phyloP scores from a whole-genome alignment of 257 asterid genomes.

The Ocimum tenuiflorum region DNA sequence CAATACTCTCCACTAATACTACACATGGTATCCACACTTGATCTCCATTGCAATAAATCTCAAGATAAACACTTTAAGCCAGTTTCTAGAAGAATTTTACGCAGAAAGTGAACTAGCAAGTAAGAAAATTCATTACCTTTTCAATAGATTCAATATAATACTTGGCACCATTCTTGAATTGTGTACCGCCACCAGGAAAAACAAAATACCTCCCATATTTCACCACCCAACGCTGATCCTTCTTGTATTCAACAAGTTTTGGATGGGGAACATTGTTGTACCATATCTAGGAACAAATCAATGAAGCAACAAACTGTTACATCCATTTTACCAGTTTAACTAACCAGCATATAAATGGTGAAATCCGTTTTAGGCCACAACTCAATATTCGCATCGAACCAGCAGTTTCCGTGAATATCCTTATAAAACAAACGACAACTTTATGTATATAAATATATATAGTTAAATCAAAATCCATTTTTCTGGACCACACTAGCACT shows the following conservation, averaged over 20 bases:
- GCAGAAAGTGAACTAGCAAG: slow-evolving; percentile 7
- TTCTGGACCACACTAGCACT: neutral
- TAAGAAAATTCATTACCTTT: slow-evolving; percentile 37
- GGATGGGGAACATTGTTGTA: slow-evolving; percentile 92
- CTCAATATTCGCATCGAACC: neutral
- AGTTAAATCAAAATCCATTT: neutral
- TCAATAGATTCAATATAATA: slow-evolving; percentile 51
- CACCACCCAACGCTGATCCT: slow-evolving; percentile 82
- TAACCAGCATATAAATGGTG: slow-evolving; percentile 3
- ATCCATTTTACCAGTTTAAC: neutral
- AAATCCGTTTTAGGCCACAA: slow-evolving; percentile 3
- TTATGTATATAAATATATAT: too few relatives aligned
- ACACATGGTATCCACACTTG: neutral
- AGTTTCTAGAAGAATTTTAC: neutral
- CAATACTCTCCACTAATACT: neutral
- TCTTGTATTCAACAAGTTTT: slow-evolving; percentile 93
- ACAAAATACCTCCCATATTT: slow-evolving; percentile 58
- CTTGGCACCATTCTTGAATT: slow-evolving; percentile 72
- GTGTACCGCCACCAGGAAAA: slow-evolving; percentile 98
- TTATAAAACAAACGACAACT: neutral
- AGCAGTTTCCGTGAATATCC: neutral
- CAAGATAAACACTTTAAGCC: neutral
- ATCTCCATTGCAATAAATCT: neutral
- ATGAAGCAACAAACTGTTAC: slow-evolving; percentile 1
- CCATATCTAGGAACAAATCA: slow-evolving; percentile 60